Conservation (phyloP, 169 alveolate species). For the Cyclospora cayetanensis region DNA sequence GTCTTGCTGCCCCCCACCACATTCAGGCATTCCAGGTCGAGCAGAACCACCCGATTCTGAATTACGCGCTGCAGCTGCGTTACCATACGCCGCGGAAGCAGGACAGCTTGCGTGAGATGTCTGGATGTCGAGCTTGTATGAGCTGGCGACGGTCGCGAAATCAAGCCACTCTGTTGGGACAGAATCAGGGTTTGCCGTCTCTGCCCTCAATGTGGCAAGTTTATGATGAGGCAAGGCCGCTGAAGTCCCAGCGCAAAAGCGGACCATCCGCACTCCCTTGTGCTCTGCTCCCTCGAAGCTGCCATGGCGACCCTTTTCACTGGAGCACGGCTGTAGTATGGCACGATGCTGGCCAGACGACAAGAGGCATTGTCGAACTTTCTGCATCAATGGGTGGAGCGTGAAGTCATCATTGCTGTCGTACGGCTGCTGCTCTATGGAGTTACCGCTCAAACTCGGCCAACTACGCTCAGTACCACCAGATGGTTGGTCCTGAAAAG, state of each 20-base stretch:
- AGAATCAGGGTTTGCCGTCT: conserved; percentile 40
- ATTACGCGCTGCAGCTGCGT: conserved; percentile 1
- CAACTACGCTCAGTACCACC: not conserved
- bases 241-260: conserved; percentile 60
- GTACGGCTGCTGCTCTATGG: conserved; percentile 58
- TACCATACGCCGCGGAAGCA: not conserved
- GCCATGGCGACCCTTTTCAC: not conserved
- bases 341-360: conserved; percentile 39
- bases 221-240: conserved; percentile 59
- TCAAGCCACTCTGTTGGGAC: conserved; percentile 63
- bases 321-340: not conserved
- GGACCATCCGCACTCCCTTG: conserved; percentile 25
- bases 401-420: conserved; percentile 63
- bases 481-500: conserved; percentile 1
- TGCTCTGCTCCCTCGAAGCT: not conserved
- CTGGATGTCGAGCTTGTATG: conserved; percentile 40
- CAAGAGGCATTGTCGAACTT: conserved; percentile 50
- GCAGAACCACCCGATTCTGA: not conserved
- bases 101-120: conserved; percentile 10
- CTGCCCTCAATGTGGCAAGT: conserved; percentile 60
- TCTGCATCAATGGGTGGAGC: conserved; percentile 55
- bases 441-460: conserved; percentile 26
- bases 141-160: conserved; percentile 1
- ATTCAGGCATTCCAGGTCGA: not conserved
- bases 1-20: not conserved